Base-by-base conservation (phyloP, 1,284 basidiomycete genomes). In the Schizopora paradoxa region DNA sequence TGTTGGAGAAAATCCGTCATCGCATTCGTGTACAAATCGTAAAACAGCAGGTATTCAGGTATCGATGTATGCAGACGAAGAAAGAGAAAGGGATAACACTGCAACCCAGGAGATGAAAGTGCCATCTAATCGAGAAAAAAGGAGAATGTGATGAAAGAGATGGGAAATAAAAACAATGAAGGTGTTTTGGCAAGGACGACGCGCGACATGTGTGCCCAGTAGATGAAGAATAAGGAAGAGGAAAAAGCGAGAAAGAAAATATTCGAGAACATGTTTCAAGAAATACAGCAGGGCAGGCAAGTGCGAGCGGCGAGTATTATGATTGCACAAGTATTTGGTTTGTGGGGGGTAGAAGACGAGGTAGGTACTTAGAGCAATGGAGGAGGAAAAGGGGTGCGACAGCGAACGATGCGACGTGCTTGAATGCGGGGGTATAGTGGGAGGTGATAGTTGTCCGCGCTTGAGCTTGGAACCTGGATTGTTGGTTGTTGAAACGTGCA, bases 81-180 rank as follows among this genome's bases (percentile, higher is more conserved):
- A 41, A 29, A 29, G n/a, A 41, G 14, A 39, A 14, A 18, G 37
- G 37, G 31, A 29, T 26, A 26, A 22, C 27, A n/a, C 14, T 21
- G 44, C 18, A 33, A 27, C 6, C 4, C 29, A 29, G 29, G 34
- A 41, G 22, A 38, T 27, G 42, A 29, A 34, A 38, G n/a, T n/a
- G n/a, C n/a, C n/a, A n/a, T n/a, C n/a, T n/a, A n/a, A 43, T 21
- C 14, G 36, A 33, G 40, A n/a, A 29, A 23, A n/a, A 10, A 26
- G n/a, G 31, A 35, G n/a, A 21, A 39, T 19, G 18, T n/a, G 23
- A 39, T 23, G 14, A 29, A 43, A 41, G 22, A 1, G 22, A 41
- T 34, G 23, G 41, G 45, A 38, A 22, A 35, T 35, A 45, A 49
- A 21, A 45, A 49, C 23, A 43, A 45, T 35, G 14, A 43, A 44